Conservation (phyloP, 345 rosid genomes). For the Moricandia moricandioides region DNA sequence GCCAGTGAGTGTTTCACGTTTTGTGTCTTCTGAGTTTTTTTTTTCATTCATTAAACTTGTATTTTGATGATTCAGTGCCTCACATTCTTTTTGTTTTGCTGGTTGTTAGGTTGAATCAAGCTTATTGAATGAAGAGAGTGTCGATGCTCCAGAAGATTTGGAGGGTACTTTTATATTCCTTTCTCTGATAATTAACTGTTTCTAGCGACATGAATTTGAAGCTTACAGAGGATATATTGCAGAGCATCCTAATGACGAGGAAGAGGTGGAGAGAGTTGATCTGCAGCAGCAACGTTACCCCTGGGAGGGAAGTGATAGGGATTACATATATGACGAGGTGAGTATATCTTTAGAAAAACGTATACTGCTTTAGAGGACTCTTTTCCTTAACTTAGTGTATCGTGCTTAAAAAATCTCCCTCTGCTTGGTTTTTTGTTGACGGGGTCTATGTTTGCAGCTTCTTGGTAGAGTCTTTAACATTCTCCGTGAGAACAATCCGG, state of each 20-base stretch:
- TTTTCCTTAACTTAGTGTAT: background rate
- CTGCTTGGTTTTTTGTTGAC: background rate
- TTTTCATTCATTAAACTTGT: too few relatives aligned
- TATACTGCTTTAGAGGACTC: background rate
- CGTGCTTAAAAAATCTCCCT: background rate
- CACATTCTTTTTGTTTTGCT: too few relatives aligned
- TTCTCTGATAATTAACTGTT: background rate
- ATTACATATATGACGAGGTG: slow-evolving; percentile 79
- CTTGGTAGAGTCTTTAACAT: slow-evolving; percentile 70
- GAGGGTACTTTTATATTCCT: slow-evolving; percentile 40
- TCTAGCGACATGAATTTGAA: background rate
- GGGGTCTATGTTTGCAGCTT: slow-evolving; percentile 48
- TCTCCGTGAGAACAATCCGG: slow-evolving; percentile 81
- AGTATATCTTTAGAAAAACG: background rate
- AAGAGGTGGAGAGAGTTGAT: slow-evolving; percentile 17
- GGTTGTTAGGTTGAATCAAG: slow-evolving; percentile 38
- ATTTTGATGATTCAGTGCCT: too few relatives aligned
- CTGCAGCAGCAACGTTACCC: slow-evolving; percentile 47
- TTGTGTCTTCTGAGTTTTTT: too few relatives aligned
- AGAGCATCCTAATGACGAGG: slow-evolving; percentile 58
- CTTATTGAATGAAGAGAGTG: slow-evolving; percentile 52
- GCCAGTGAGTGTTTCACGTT: slow-evolving; percentile 44
- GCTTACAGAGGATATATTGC: background rate
- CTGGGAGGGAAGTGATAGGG: slow-evolving; percentile 86
- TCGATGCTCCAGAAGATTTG: slow-evolving; percentile 49